These are phyloP conservation scores for Nemania sp. DNA, from an alignment of 2,329 filamentous ascomycete genomes.

Conservation along the genomic window DNA sequence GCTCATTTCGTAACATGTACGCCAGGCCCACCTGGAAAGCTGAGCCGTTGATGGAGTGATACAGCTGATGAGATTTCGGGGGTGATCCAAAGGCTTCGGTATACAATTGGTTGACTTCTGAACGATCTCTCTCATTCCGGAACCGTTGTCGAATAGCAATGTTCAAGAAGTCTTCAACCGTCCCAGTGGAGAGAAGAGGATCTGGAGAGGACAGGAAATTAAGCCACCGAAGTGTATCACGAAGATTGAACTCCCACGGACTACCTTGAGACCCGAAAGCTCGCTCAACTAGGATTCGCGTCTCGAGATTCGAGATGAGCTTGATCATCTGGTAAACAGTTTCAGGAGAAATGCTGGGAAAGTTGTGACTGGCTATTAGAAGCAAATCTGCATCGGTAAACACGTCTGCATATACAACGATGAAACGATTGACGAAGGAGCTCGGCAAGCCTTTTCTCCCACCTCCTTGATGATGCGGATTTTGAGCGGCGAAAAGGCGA, in stretches of 20 bases:
- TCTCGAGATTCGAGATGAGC: conserved; percentile 81
- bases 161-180: conserved; percentile 74
- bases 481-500: conserved; percentile 94
- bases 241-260: conserved; percentile 95
- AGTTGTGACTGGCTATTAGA: conserved; percentile 79
- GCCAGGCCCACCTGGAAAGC: conserved; percentile 82
- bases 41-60: conserved; percentile 68
- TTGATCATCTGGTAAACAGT: conserved; percentile 71
- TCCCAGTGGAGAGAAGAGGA: conserved; percentile 63
- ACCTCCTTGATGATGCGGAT: conserved; percentile 95
- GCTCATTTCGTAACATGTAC: conserved; percentile 63
- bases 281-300: conserved; percentile 65
- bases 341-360: conserved; percentile 63
- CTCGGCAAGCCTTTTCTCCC: conserved; percentile 92
- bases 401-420: conserved; percentile 94
- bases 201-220: conserved; percentile 67
- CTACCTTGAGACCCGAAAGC: conserved; percentile 67
- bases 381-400: conserved; percentile 81
- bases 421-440: conserved; percentile 97
- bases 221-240: conserved; percentile 88
- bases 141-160: conserved; percentile 89
- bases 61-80: conserved; percentile 65
- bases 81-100: conserved; percentile 61
- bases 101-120: conserved; percentile 69
- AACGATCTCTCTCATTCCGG: conserved; percentile 70